Evolutionary conservation across 441 rosid genomes (phyloP).

Genomic region (Monsonia emarginata): DNA sequence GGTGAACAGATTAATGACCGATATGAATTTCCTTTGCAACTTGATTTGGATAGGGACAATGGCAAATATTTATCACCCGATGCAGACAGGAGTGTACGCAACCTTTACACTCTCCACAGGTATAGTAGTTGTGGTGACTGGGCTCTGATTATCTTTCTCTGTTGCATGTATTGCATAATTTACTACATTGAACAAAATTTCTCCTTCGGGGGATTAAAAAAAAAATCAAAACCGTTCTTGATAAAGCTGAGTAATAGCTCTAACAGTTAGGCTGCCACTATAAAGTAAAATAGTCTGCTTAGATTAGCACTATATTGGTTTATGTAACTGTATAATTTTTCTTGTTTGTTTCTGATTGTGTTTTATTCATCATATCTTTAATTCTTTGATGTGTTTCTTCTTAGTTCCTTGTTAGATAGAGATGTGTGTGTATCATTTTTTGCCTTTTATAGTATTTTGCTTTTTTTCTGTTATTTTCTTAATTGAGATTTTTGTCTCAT

Average conservation of each 20-base stretch:
- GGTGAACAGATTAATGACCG: conserved; percentile 40
- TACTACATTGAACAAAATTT: background rate
- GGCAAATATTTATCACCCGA: conserved; percentile 45
- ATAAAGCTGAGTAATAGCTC: background rate
- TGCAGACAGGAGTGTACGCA: conserved; percentile 42
- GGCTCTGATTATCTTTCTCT: background rate
- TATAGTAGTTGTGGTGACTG: conserved; percentile 11
- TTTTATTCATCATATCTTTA: no score
- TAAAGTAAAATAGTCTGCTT: background rate
- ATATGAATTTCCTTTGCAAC: conserved; percentile 48
- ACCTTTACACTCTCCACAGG: conserved; percentile 49
- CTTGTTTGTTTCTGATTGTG: background rate
- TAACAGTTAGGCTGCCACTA: background rate
- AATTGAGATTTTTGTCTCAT: no score
- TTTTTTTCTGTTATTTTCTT: no score
- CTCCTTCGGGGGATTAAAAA: no score
- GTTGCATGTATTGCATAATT: background rate
- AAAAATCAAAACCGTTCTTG: background rate
- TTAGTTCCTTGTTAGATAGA: no score
- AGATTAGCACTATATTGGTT: background rate
- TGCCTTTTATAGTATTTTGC: no score
- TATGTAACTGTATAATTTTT: background rate
- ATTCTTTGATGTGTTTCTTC: no score
- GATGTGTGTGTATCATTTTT: no score
- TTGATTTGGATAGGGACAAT: conserved; percentile 41